Evolutionary conservation across 768 basidiomycete species (phyloP), one percentile per base, ranked within the genome.

Genomic region (Tricholoma sp.): DNA sequence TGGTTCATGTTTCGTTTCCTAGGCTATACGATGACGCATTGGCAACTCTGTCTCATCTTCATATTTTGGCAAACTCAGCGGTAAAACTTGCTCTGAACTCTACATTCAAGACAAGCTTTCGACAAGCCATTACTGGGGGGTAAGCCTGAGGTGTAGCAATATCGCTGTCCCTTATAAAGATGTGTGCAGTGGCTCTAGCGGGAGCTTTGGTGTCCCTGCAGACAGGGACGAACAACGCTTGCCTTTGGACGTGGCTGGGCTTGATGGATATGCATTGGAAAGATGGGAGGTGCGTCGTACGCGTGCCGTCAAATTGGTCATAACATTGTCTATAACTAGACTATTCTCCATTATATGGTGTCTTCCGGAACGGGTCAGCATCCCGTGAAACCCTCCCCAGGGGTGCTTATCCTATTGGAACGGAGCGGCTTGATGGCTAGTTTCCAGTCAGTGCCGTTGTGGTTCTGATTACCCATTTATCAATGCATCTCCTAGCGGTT

Each of bases 291-390:
- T 89, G 60, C 59, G 78, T 66, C 49, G 18, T 44, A 41, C 41
- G 32, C 20, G 8, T 29, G 55, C 20, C 24, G 24, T 13, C 54
- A 24, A 18, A 17, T 50, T 12, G 20, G 18, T 41, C 33, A 13
- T 18, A 52, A 33, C 48, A 41, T 50, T 39, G 58, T 52, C 59
- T 41, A 47, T 34, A 49, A 29, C 31, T 59, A 98, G 94, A 94
- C 93, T 0, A 96, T 98, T 64, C 79, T 98, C 44, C 94, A 98
- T 71, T 98, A 91, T 67, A 97, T 99, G 94, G 97, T 99, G 3
- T 94, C 92, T 8, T 96, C 90, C 32, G 91, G 86, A 11, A 84
- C 83, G 29, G 91, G 85, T n/a, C 83, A 89, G 66, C 75, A 80
- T 36, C 83, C 89, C 24, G 74, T 85, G 7, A 84, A 82, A 66